phyloP scores from a whole-genome alignment of 306 rosid genomes.

The Mimosa pudica region DNA sequence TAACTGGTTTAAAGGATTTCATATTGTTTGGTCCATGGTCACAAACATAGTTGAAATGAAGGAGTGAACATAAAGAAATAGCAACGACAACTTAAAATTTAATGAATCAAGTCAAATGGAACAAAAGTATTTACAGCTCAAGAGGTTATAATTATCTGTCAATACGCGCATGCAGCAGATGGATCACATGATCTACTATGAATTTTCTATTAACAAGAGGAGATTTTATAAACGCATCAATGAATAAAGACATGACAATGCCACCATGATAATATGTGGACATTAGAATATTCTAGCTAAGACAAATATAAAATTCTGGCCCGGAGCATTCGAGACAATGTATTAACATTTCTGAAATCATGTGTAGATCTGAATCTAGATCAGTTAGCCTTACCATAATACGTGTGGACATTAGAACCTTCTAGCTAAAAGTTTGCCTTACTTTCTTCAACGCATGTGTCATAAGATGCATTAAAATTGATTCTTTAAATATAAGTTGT shows the following conservation, averaged over 20 bases:
- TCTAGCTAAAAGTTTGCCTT: background rate
- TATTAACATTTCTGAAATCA: background rate
- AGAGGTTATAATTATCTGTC: slow-evolving; percentile 2
- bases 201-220: slow-evolving; percentile 6
- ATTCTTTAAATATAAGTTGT: background rate
- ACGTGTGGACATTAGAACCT: slow-evolving; percentile 6
- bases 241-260: background rate
- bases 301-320: background rate
- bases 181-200: background rate
- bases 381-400: background rate
- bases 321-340: background rate
- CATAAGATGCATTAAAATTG: background rate
- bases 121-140: no score
- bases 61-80: background rate
- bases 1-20: no score
- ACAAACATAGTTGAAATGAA: background rate
- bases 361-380: slow-evolving; percentile 10
- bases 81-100: background rate
- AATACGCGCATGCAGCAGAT: background rate
- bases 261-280: background rate
- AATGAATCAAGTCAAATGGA: background rate
- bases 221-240: background rate
- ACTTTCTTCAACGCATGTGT: background rate
- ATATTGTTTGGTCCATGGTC: no score
- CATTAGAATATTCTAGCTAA: no score